Evolutionary conservation across 2,329 filamentous ascomycete species (phyloP), one percentile per base, ranked within the genome.

Genomic region (Penicillium thymicola): DNA sequence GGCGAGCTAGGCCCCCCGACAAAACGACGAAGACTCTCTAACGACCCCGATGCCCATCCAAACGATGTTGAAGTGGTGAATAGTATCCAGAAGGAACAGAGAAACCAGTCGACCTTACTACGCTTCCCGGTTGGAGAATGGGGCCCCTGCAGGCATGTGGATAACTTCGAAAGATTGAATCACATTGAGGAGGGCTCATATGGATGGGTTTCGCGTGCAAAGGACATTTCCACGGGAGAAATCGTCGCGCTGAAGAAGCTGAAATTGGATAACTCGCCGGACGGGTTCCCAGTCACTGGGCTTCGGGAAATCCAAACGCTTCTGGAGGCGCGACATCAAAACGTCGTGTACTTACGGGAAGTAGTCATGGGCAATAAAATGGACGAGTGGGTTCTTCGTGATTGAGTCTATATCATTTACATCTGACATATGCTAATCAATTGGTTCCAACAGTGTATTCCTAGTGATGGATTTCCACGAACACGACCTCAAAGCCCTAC

Each of bases 161-260:
- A 93, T 69, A 88, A 90, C 69, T 99, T 92, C 76, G 90, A 97
- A 68, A 89, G 90, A 65, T 81, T 99, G 55, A 99, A 99, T 74
- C 89, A 94, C 71, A 99, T 99, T 67, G 94, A 97, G 75, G 94
- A 99, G 78, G 94, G 94, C 36, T 92, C 92, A 9, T 99, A 99
- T 74, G 94, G 94, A 44, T 93, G 88, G 84, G 94, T 99, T 5
- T 92, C 92, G 53, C 83, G 94, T 56, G 94, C 92, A 13, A 87
- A 82, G 59, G 88, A 95, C 66, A 79, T 82, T 32, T 77, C 80
- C 4, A 93, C 89, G 0, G 89, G 89, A 34, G 84, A 88, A 55
- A 82, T 99, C 7, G 92, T 97, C 21, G 94, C 94, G 14, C 79
- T 99, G 62, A 99, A 99, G 80, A 88, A 92, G 70, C 81, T 97